Conservation (phyloP, 2,329 filamentous ascomycete species). For the Nigrograna mackinnonii region DNA sequence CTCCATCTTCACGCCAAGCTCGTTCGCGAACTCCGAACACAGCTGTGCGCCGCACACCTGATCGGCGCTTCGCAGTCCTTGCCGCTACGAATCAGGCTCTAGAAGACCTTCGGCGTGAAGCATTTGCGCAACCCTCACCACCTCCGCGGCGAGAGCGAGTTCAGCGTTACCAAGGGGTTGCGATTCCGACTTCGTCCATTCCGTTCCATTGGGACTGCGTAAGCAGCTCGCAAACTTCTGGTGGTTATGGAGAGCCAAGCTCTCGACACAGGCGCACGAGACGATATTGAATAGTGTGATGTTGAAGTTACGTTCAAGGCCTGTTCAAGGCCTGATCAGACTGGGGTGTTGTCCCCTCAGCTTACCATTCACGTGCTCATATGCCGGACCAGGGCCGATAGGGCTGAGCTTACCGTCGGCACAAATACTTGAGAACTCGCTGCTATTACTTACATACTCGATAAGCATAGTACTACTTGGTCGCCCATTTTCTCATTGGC, state of each 20-base stretch:
- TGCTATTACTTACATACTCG: no score
- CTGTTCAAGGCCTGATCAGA: no score
- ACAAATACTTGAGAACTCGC: no score
- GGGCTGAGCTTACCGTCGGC: conserved; percentile 8
- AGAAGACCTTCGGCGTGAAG: conserved; percentile 38
- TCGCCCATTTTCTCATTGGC: conserved; percentile 3
- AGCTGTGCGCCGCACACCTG: conserved; percentile 34
- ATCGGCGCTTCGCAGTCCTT: conserved; percentile 41
- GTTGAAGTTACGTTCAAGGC: not conserved
- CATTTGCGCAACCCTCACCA: conserved; percentile 37
- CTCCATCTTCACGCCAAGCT: conserved; percentile 23
- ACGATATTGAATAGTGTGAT: conserved; percentile 22
- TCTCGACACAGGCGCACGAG: conserved; percentile 25
- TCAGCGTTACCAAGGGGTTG: conserved; percentile 33
- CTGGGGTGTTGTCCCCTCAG: conserved; percentile 3
- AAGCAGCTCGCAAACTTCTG: conserved; percentile 36
- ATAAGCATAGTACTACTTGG: no score
- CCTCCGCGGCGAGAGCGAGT: conserved; percentile 34
- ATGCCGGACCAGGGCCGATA: conserved; percentile 6
- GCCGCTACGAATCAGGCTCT: conserved; percentile 41
- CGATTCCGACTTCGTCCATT: conserved; percentile 31
- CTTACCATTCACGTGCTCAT: conserved; percentile 8
- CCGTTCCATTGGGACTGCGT: conserved; percentile 43
- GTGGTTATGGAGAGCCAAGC: conserved; percentile 24
- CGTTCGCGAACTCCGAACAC: conserved; percentile 38